Evolutionary conservation across 805 yeast species (phyloP).

Genomic region (Wickerhamiella parazyma): DNA sequence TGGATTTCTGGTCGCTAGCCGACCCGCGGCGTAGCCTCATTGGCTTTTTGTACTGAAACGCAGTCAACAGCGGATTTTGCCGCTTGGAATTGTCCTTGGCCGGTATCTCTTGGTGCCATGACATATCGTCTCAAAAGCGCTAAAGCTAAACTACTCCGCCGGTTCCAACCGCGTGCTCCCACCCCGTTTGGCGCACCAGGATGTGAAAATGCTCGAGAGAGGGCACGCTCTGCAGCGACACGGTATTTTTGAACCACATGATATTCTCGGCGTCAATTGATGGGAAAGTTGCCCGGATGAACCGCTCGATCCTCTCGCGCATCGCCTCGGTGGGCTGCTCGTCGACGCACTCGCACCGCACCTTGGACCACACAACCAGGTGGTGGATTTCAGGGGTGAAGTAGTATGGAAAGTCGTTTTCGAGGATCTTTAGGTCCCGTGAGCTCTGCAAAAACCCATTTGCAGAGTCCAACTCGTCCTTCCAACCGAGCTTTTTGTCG

Average conservation of each 20-base stretch:
- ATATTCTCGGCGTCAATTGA: slow-evolving; percentile 28
- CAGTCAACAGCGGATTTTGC: slow-evolving; percentile 11
- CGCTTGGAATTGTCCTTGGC: background rate
- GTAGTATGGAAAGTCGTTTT: slow-evolving; percentile 44
- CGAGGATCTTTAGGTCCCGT: slow-evolving; percentile 33
- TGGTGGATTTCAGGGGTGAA: slow-evolving; percentile 36
- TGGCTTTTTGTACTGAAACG: slow-evolving; percentile 9
- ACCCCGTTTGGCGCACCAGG: slow-evolving; percentile 24
- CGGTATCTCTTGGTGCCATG: slow-evolving; percentile 1
- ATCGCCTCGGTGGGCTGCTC: slow-evolving; percentile 25
- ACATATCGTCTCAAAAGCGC: background rate
- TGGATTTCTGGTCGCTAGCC: slow-evolving; percentile 24
- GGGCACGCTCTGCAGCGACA: slow-evolving; percentile 40
- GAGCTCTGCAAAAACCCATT: slow-evolving; percentile 13
- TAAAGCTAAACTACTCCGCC: background rate
- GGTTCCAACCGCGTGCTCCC: slow-evolving; percentile 4
- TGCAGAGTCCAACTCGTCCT: slow-evolving; percentile 11
- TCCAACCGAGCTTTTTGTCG: slow-evolving; percentile 21
- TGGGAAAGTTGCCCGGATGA: slow-evolving; percentile 32
- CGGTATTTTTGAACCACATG: slow-evolving; percentile 48
- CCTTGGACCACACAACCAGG: slow-evolving; percentile 44
- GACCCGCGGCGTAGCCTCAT: slow-evolving; percentile 26
- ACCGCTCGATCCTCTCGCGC: slow-evolving; percentile 28
- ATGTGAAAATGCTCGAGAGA: slow-evolving; percentile 47
- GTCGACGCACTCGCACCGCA: slow-evolving; percentile 32